Evolutionary conservation across 495 filamentous ascomycete species (phyloP).

Genomic region (Penicillium canariense): DNA sequence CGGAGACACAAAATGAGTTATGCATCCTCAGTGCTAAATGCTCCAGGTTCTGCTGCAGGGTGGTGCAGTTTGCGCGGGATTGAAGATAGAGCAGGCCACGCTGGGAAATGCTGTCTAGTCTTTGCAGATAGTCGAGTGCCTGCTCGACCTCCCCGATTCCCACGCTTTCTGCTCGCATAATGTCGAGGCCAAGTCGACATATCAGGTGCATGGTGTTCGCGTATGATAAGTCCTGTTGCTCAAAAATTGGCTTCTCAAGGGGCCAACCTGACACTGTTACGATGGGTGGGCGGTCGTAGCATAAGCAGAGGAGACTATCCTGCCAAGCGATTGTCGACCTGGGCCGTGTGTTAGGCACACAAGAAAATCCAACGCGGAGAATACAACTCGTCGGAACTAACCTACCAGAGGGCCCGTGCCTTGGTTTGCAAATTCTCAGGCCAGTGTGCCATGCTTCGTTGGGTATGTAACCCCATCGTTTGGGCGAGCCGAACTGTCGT

Average conservation of each 20-base stretch:
- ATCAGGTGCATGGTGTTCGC: conserved; percentile 31
- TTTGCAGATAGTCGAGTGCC: conserved; percentile 21
- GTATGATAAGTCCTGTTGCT: conserved; percentile 24
- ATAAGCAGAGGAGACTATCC: conserved; percentile 36
- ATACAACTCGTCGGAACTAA: not conserved
- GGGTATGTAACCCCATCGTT: conserved; percentile 42
- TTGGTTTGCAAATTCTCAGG: conserved; percentile 28
- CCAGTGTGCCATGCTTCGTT: conserved; percentile 23
- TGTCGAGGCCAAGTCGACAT: conserved; percentile 28
- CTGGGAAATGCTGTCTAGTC: conserved; percentile 23
- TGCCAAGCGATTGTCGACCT: conserved; percentile 40
- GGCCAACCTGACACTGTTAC: conserved; percentile 29
- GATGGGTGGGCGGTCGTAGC: conserved; percentile 36
- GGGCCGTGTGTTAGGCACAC: not conserved
- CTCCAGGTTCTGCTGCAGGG: conserved; percentile 35
- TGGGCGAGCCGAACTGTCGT: conserved; percentile 46
- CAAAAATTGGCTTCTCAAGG: conserved; percentile 2
- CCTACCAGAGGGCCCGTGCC: conserved; percentile 30
- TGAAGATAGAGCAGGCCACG: conserved; percentile 24
- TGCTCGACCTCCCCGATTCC: conserved; percentile 8
- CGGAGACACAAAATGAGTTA: conserved; percentile 29
- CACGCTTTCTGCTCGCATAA: conserved; percentile 13
- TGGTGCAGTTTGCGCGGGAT: conserved; percentile 22
- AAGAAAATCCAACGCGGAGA: not conserved
- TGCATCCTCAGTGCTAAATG: conserved; percentile 39